Conservation (phyloP, 352 stramenopile species). For the Bremia lactucae region DNA sequence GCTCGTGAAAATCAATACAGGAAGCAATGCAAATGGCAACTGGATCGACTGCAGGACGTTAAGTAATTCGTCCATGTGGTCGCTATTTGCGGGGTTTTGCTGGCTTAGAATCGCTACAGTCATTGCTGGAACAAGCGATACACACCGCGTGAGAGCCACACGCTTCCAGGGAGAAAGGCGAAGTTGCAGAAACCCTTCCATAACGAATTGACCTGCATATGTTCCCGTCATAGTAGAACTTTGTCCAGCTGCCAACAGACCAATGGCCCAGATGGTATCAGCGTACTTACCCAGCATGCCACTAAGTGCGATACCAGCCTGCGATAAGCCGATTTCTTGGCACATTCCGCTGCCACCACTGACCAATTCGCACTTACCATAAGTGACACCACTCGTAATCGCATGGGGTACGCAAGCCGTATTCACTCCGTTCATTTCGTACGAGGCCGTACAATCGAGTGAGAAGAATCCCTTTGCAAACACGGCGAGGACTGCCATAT, state of each 20-base stretch:
- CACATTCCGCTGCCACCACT: constrained; percentile 61
- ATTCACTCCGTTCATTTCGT: constrained; percentile 38
- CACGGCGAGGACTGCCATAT: constrained; percentile 86
- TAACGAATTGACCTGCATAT: constrained; percentile 95
- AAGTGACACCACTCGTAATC: constrained; percentile 32
- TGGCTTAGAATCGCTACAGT: constrained; percentile 81
- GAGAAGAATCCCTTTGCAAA: constrained; percentile 92
- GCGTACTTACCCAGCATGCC: constrained; percentile 76
- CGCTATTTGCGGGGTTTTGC: constrained; percentile 64
- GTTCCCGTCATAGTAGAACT: constrained; percentile 94
- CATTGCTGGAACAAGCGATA: constrained; percentile 86
- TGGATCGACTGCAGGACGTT: constrained; percentile 90
- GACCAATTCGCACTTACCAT: constrained; percentile 41
- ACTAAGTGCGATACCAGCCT: constrained; percentile 68
- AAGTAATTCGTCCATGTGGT: constrained; percentile 84
- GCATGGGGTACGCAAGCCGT: constrained; percentile 59
- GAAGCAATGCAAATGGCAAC: constrained; percentile 86
- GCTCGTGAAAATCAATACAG: constrained; percentile 83
- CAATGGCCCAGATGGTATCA: constrained; percentile 89
- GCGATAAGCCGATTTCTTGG: constrained; percentile 82
- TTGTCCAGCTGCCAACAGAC: constrained; percentile 90
- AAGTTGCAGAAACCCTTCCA: constrained; percentile 94
- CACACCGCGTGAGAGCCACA: constrained; percentile 77
- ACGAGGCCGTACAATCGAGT: constrained; percentile 48
- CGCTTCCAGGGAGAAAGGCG: constrained; percentile 78